Evolutionary conservation across 345 rosid genomes (phyloP).

Genomic region (Lepidium aucheri): DNA sequence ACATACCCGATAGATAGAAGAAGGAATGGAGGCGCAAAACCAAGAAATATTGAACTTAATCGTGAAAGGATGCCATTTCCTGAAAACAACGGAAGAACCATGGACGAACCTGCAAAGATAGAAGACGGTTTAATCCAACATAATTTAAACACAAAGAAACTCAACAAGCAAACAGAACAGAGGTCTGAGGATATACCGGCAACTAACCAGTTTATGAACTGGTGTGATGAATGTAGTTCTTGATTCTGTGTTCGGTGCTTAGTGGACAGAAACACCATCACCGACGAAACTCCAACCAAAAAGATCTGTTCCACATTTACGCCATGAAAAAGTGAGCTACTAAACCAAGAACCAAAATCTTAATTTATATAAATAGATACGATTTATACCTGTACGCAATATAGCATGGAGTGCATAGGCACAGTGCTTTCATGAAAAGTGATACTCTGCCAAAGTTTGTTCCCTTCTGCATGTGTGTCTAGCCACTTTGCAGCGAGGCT

Average conservation of each 20-base stretch:
- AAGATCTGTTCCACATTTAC: conserved; percentile 41
- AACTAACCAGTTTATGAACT: conserved; percentile 71
- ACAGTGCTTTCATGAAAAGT: conserved; percentile 41
- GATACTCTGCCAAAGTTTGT: conserved; percentile 61
- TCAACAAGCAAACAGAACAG: background rate
- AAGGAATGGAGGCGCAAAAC: conserved; percentile 85
- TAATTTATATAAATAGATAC: background rate
- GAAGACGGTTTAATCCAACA: background rate
- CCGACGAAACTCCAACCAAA: conserved; percentile 69
- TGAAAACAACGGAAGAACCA: conserved; percentile 79
- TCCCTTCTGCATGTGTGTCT: conserved; percentile 52
- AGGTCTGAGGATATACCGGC: conserved; percentile 47
- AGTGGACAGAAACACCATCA: conserved; percentile 77
- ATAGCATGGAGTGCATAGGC: conserved; percentile 47
- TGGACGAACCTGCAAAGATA: conserved; percentile 52
- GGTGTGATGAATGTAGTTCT: conserved; percentile 69
- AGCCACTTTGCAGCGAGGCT: conserved; percentile 79
- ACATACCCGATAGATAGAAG: conserved; percentile 85
- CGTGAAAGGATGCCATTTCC: conserved; percentile 62
- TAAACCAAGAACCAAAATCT: background rate
- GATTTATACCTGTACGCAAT: conserved; percentile 55
- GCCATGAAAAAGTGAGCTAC: background rate
- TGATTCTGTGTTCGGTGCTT: conserved; percentile 82
- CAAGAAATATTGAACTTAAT: conserved; percentile 76
- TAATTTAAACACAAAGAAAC: background rate